Base-by-base conservation (phyloP, 164 flowering plant genomes). In the Vitis labrusca region DNA sequence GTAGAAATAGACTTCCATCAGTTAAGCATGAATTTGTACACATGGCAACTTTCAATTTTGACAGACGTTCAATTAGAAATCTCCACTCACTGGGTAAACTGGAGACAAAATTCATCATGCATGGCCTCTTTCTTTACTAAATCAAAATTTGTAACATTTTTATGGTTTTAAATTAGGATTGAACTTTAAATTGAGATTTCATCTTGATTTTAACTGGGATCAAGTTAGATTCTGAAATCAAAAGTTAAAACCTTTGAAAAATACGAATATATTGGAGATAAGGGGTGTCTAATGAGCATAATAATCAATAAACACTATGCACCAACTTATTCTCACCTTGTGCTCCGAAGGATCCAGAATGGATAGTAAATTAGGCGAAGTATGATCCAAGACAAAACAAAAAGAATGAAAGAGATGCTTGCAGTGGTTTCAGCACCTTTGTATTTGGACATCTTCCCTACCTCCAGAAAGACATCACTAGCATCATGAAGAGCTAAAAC, bases 401-500 rank as follows among this genome's bases (percentile, higher is more conserved):
- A 95, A 10, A 90, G 75, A 68, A 92, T 49, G 69, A 95, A 93
- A 10, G 93, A 57, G 64, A 85, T 59, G 76, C 95, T 90, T 27
- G 99, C 97, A 70, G 85, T 8, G 60, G 70, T 50, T 72, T 95
- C 97, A 49, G 79, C 85, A n/a, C 97, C 93, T 66, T 85, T 74
- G 73, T 95, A 95, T 69, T 90, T 93, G 67, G 97, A 89, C 94
- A 95, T 91, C 84, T 95, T 95, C 50, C 91, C 99, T 12, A 91
- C 64, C 80, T 95, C 99, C 76, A 95, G 68, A 76, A 91, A 93
- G 19, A 91, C 87, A 76, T 95, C 99, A 77, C 90, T 93, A 30
- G 91, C 98, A 85, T 95, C 99, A 81, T 95, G 99, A 81, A 95
- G 85, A 61, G 99, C 99, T 72, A 95, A 80, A 79, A 95, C 89